Evolutionary conservation across 805 yeast genomes (phyloP), one percentile per base, ranked within the genome.

Genomic region (Tetrapisispora nanseiensis): DNA sequence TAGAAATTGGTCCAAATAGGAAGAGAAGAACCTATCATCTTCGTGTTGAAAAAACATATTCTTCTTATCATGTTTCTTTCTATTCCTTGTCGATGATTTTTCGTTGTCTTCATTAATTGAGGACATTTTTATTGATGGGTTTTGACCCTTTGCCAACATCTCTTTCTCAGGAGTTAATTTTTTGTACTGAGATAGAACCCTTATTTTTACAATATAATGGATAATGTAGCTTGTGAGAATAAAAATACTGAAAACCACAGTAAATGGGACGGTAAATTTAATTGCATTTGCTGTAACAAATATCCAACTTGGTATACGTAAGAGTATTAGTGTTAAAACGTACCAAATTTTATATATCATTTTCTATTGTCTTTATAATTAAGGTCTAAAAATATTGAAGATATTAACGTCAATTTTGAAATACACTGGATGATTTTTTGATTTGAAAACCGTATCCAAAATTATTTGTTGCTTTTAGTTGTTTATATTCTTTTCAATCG

Each of bases 1-100:
- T 36, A 90, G 65, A 53, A 90, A 90, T 58, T 89, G 95, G 59
- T 90, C 96, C 40, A 90, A 66, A 55, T 86, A 89, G 37, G 84
- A 80, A 1, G 82, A 65, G 35, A 75, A 63, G 15, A 50, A 43
- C 7, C 40, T 42, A 6, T 44, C 47, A 30, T 42, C 41, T n/a
- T 47, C 48, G 27, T 46, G 36, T 24, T 31, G 42, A 27, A 29
- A 36, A 37, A 22, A 22, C 28, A 18, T 37, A 15, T 18, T 34
- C 12, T 39, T 39, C 20, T 31, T 40, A 15, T 31, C 36, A 24
- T 43, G 35, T 23, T 36, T 29, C 11, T 19, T 13, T 10, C 23
- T 30, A 18, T 36, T 23, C 21, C n/a, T 16, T 6, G 10, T 15
- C 3, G 27, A 8, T 13, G 23, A 3, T n/a, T n/a, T 21, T 4